Base-by-base conservation (phyloP, 1,139 yeast species). In the Geotrichum siamense region DNA sequence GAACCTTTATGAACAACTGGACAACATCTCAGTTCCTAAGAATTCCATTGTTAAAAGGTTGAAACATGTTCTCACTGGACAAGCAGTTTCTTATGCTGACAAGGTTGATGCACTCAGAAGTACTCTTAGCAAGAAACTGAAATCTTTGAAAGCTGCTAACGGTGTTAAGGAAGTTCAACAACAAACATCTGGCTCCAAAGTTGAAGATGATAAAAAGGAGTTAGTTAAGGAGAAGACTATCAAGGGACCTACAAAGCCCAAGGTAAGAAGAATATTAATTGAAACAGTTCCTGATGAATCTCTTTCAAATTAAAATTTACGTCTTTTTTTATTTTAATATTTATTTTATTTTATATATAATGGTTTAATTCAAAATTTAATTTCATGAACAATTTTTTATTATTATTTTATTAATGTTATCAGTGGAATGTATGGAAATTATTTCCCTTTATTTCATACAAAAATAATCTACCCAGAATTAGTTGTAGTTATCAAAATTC, bases 11-110 rank as follows among this genome's bases (percentile, higher is more conserved):
- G 42, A 38, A 25, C 22, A 43, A 16, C 39, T 43, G 5, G 46
- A 43, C 28, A 20, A 21, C 12, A 8, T 39, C 8, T 13, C n/a
- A 10, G n/a, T 15, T 13, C 32, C 38, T 13, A 8, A 17, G n/a
- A 25, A 29, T 19, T 5, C 22, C 3, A 8, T 23, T n/a, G 43
- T 32, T 23, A 38, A 39, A 28, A 22, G 41, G 10, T 23, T 44
- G 17, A 44, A 44, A 37, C 44, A 40, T 13, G 36, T 35, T 3
- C 41, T 44, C 15, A 40, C 44, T n/a, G 44, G 44, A 10, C 33
- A 35, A 15, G 48, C 48, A 13, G 48, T 44, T 13, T 23, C 44
- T 4, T 41, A 44, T 21, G 33, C 42, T 10, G 48, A 44, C 25
- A 40, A 37, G 38, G 29, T 36, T 23, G 48, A 37, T 4, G 38